Base-by-base conservation (phyloP, 23 red algal species). In the Gracilaria gracilis region DNA sequence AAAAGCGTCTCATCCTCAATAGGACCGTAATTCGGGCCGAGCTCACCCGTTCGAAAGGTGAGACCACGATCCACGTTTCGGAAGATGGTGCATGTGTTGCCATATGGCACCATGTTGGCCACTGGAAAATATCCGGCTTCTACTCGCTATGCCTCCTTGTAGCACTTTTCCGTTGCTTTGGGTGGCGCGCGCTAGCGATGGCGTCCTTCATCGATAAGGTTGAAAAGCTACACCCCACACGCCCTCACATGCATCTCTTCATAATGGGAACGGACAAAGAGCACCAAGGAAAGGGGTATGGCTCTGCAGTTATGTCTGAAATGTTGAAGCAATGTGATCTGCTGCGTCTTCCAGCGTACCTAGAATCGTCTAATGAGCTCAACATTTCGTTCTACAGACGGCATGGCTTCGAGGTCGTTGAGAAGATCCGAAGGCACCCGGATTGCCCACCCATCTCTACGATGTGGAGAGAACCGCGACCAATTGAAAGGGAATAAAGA, bases 1-100 rank as follows among this genome's bases (percentile, higher is more conserved):
- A 70, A 19, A 70, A 70, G 24, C 13, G 34, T 19, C 1, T 9
- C 5, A 25, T 25, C 28, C 12, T 70, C 31, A 9, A 35, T 11
- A 11, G 5, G 6, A 16, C 65, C 4, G 4, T 38, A 11, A 4
- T 70, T 4, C 65, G 65, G 1, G 5, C 35, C 1, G 65, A 70
- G 65, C 65, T 70, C 12, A 15, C 1, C 4, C 65, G 65, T 3
- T 4, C 28, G 7, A 2, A 3, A 11, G 5, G 17, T 24, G 17
- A 70, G 24, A 19, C 65, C 35, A 70, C 65, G 28, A 70, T 70
- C 34, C 65, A 70, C 65, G 65, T 34, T 9, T 35, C 65, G 9
- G 13, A 70, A 35, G 65, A 70, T 25, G 35, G 34, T 4, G 35
- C 13, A 2, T 36, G 31, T 8, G 35, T 70, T 8, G 65, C 65